These are phyloP conservation scores for Pyricularia grisea DNA, from an alignment of 2,329 filamentous ascomycete genomes.

Conservation along the genomic window DNA sequence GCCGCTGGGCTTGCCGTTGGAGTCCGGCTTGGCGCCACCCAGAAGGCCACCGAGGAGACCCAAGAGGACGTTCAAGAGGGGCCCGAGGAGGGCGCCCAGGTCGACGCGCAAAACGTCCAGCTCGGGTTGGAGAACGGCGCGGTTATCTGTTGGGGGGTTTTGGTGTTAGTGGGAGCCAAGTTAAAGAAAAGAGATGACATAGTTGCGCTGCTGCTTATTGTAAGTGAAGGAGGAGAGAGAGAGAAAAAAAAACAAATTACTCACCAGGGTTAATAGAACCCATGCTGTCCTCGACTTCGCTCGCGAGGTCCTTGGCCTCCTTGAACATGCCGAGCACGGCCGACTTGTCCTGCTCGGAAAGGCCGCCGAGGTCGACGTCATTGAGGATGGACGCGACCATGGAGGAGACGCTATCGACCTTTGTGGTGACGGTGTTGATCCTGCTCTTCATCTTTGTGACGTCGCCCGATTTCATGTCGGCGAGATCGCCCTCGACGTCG, in stretches of 20 bases:
- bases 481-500: neutral
- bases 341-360: neutral
- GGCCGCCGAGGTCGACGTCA: neutral
- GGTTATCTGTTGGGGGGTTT: neutral
- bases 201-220: no score
- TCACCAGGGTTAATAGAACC: neutral
- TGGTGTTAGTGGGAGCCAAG: neutral
- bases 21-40: neutral
- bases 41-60: neutral
- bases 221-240: no score
- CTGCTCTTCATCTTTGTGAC: neutral
- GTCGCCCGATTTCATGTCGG: neutral
- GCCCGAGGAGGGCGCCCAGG: neutral
- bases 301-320: neutral
- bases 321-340: neutral
- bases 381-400: neutral
- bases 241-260: neutral
- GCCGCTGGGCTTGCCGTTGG: neutral
- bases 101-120: neutral
- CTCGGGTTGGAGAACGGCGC: neutral
- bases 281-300: neutral
- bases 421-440: neutral
- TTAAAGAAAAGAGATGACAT: neutral
- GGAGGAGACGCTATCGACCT: neutral
- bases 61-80: neutral